phyloP scores from a whole-genome alignment of 768 basidiomycete genomes.

The Amanita thiersii region DNA sequence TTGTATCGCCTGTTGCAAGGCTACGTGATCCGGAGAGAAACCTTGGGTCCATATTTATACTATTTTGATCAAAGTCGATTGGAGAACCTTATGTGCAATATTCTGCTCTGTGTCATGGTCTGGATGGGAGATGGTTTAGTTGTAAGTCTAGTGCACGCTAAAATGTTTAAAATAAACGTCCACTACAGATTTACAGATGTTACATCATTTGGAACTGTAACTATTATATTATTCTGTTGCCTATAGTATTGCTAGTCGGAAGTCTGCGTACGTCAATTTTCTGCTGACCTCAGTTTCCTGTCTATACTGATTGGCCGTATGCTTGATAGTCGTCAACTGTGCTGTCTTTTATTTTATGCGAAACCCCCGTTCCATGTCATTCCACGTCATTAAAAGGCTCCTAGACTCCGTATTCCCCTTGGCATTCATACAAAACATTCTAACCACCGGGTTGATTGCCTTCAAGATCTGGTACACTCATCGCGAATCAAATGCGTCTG shows the following conservation, averaged over 20 bases:
- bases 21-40: background rate
- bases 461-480: conserved; percentile 18
- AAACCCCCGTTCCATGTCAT: background rate
- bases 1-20: conserved; percentile 13
- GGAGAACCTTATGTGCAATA: background rate
- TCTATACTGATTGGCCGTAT: background rate
- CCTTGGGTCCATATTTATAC: no score
- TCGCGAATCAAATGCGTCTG: conserved; percentile 12
- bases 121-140: conserved; percentile 22
- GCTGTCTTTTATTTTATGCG: background rate
- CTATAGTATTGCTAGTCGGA: conserved; percentile 15
- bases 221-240: conserved; percentile 15
- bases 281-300: background rate
- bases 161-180: background rate
- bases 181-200: conserved; percentile 20
- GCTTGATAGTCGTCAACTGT: background rate
- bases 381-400: background rate
- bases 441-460: conserved; percentile 19
- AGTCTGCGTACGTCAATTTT: conserved; percentile 14
- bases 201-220: conserved; percentile 20
- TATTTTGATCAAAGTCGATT: background rate
- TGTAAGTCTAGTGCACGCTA: conserved; percentile 10
- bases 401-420: conserved; percentile 7
- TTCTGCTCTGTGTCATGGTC: conserved; percentile 14
- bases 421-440: conserved; percentile 13